Percentiles rank a stretch among this genome's conserved stretches.
These are phyloP conservation scores for Naegleria gruberi DNA, from an alignment of 208 protist species.

Conservation along the genomic window DNA sequence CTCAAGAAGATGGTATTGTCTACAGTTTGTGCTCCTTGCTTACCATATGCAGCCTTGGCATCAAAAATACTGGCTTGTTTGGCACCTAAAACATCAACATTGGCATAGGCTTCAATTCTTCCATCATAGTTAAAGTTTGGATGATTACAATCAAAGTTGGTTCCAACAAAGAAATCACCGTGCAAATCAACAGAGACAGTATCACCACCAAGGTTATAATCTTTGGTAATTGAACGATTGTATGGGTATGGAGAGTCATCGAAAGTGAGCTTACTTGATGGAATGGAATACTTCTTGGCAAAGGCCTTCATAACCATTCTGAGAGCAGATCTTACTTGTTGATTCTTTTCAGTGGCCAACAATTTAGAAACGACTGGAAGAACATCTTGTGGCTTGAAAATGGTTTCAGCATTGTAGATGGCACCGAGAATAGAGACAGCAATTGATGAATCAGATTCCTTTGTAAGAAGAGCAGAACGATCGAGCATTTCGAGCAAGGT, in stretches of 20 bases:
- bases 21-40: slow-evolving; percentile 21
- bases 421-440: slow-evolving; percentile 22
- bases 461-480: too few species aligned
- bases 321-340: not conserved
- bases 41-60: slow-evolving; percentile 34
- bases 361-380: slow-evolving; percentile 9
- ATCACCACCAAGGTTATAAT: slow-evolving; percentile 20
- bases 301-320: not conserved
- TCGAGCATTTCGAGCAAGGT: slow-evolving; percentile 23
- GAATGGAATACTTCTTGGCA: slow-evolving; percentile 6
- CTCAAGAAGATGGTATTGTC: slow-evolving; percentile 27
- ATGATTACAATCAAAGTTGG: slow-evolving; percentile 45
- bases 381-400: slow-evolving; percentile 1
- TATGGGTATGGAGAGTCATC: slow-evolving; percentile 33
- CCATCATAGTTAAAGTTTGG: slow-evolving; percentile 38
- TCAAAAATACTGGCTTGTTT: not conserved
- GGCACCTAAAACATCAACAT: slow-evolving; percentile 18
- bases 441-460: not conserved
- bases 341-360: not conserved
- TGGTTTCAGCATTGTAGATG: slow-evolving; percentile 30
- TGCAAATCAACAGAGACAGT: not conserved
- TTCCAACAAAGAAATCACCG: slow-evolving; percentile 34
- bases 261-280: not conserved
- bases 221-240: slow-evolving; percentile 26
- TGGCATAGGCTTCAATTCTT: slow-evolving; percentile 18